These are phyloP conservation scores for Pseudocercospora eumusae DNA, from an alignment of 2,329 filamentous ascomycete genomes.

Conservation along the genomic window DNA sequence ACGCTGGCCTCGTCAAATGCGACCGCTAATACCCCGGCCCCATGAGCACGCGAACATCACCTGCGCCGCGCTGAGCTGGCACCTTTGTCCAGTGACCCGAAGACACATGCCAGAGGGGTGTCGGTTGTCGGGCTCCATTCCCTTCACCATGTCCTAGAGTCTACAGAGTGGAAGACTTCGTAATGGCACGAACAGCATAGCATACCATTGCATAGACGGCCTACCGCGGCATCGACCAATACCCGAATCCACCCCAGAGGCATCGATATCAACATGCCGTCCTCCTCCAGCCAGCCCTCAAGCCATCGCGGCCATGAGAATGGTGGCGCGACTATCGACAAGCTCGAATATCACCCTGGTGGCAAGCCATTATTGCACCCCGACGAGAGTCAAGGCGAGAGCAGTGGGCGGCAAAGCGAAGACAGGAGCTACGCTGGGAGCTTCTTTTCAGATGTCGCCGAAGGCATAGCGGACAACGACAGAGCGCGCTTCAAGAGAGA, in stretches of 20 bases:
- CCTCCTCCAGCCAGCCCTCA: constrained; percentile 23
- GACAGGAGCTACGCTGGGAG: constrained; percentile 52
- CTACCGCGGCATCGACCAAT: not conserved
- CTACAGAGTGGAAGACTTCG: not conserved
- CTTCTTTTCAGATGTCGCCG: constrained; percentile 63
- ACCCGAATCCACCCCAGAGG: not conserved
- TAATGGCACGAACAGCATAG: not conserved
- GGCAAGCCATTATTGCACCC: constrained; percentile 45
- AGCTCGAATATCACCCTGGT: constrained; percentile 52
- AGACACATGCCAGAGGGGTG: not conserved
- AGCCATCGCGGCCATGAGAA: constrained; percentile 26
- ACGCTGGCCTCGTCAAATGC: not conserved
- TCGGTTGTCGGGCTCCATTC: not conserved
- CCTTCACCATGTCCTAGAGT: not conserved
- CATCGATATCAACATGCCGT: constrained; percentile 16
- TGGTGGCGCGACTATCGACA: constrained; percentile 46
- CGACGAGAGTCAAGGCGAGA: constrained; percentile 34
- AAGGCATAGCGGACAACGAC: constrained; percentile 61
- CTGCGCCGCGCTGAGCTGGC: too few relatives aligned
- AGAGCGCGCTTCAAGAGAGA: constrained; percentile 56
- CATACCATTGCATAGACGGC: not conserved
- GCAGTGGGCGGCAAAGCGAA: constrained; percentile 41
- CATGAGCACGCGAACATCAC: not conserved
- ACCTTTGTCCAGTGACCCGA: not conserved
- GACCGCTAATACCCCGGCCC: too few relatives aligned